Evolutionary conservation across 352 stramenopile species (phyloP).

Genomic region (Plasmopara muralis): DNA sequence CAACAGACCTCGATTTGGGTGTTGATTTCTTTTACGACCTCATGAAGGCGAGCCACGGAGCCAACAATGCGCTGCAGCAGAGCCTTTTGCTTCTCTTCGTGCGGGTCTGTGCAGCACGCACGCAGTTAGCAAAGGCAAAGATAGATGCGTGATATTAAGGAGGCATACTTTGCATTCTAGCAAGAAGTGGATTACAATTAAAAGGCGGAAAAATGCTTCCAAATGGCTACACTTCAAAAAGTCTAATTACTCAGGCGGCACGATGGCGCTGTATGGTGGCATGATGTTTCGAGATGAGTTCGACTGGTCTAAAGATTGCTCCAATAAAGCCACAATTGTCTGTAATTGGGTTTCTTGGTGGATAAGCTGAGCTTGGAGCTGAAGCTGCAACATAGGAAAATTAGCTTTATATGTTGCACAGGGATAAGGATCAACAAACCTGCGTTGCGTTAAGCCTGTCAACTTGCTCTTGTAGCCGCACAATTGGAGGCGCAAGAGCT

Average conservation of each 20-base stretch:
- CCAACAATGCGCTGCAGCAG: constrained; percentile 72
- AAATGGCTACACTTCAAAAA: too few species aligned
- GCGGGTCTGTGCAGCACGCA: constrained; percentile 40
- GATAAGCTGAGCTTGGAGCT: constrained; percentile 47
- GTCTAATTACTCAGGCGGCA: constrained; percentile 17
- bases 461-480: constrained; percentile 47
- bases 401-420: not conserved
- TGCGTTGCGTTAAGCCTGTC: constrained; percentile 47
- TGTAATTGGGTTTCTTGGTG: constrained; percentile 54
- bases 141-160: too few species aligned
- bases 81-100: constrained; percentile 86
- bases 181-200: not conserved
- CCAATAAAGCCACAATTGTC: constrained; percentile 39
- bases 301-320: constrained; percentile 20
- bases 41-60: constrained; percentile 68
- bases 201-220: too few species aligned
- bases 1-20: constrained; percentile 62
- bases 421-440: constrained; percentile 19
- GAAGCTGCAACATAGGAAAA: constrained; percentile 20
- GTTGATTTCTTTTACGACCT: constrained; percentile 84
- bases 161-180: constrained; percentile 23
- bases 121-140: constrained; percentile 1
- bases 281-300: constrained; percentile 7
- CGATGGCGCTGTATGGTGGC: constrained; percentile 50
- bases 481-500: constrained; percentile 8